Percentiles rank a stretch among this genome's conserved stretches.
phyloP scores from a whole-genome alignment of 78 protist species.

The Dictyostelium brefeldianum region DNA sequence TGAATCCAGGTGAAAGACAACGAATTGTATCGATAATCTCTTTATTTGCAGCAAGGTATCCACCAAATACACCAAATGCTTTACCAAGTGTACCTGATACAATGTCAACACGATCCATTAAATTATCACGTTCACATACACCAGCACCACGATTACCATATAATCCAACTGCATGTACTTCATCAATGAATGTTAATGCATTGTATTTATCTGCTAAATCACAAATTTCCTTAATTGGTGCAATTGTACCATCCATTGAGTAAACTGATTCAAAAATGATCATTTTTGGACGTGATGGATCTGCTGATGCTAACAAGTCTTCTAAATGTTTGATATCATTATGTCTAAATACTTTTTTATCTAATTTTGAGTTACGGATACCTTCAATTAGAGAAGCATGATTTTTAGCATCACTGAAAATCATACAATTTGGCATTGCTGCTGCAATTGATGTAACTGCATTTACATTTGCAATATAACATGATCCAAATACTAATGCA shows the following conservation, averaged over 20 bases:
- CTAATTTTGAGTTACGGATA: slow-evolving; percentile 82
- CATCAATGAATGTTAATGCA: slow-evolving; percentile 95
- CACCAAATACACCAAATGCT: slow-evolving; percentile 94
- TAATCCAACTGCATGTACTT: slow-evolving; percentile 97
- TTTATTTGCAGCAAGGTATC: slow-evolving; percentile 93
- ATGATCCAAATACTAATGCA: slow-evolving; percentile 82
- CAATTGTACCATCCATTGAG: slow-evolving; percentile 95
- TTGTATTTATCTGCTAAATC: slow-evolving; percentile 92
- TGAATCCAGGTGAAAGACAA: slow-evolving; percentile 93
- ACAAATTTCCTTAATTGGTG: slow-evolving; percentile 93
- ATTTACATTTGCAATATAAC: slow-evolving; percentile 95
- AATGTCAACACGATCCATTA: slow-evolving; percentile 87
- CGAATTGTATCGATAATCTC: slow-evolving; percentile 91
- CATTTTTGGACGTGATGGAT: slow-evolving; percentile 86
- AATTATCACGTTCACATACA: slow-evolving; percentile 88
- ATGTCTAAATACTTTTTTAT: slow-evolving; percentile 89
- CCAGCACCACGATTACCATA: slow-evolving; percentile 95
- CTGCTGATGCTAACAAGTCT: slow-evolving; percentile 49
- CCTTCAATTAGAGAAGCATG: slow-evolving; percentile 97
- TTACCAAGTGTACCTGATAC: slow-evolving; percentile 96
- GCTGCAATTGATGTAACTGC: slow-evolving; percentile 87
- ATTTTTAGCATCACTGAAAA: slow-evolving; percentile 92
- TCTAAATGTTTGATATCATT: slow-evolving; percentile 94
- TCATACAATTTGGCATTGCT: slow-evolving; percentile 83
- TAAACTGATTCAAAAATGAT: slow-evolving; percentile 96